Percentiles rank a stretch among this genome's conserved stretches.
phyloP scores from a whole-genome alignment of 345 rosid species.

The Pugionium dolabratum region DNA sequence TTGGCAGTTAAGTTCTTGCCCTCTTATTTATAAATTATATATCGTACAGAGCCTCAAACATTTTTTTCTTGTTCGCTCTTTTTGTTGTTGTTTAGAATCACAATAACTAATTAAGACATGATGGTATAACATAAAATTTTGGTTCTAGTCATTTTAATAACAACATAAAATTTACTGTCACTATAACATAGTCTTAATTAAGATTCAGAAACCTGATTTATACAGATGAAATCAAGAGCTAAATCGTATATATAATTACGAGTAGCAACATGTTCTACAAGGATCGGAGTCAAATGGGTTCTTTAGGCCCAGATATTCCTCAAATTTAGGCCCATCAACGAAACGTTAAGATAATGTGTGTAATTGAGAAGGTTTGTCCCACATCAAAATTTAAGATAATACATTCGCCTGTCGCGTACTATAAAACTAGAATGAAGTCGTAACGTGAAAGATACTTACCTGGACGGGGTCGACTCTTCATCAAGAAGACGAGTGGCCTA shows the following conservation, averaged over 20 bases:
- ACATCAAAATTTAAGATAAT: background rate
- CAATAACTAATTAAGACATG: background rate
- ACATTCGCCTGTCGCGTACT: background rate
- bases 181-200: background rate
- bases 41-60: conserved; percentile 13
- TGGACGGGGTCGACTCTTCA: conserved; percentile 43
- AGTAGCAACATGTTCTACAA: background rate
- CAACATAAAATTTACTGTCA: too few species aligned
- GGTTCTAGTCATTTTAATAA: too few species aligned
- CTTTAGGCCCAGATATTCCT: background rate
- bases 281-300: conserved; percentile 3
- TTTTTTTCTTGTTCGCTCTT: too few species aligned
- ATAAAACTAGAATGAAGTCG: background rate
- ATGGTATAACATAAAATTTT: too few species aligned
- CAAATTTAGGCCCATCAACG: conserved; percentile 17
- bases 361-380: conserved; percentile 8
- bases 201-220: background rate
- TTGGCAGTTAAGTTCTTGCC: conserved; percentile 13
- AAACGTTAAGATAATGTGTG: too few species aligned
- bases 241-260: background rate
- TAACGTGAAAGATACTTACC: background rate
- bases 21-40: background rate
- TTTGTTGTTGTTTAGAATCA: background rate
- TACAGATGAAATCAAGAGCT: background rate
- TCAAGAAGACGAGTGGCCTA: conserved; percentile 38